Conservation (phyloP, 495 filamentous ascomycete genomes). For the Achaetomiella virescens region DNA sequence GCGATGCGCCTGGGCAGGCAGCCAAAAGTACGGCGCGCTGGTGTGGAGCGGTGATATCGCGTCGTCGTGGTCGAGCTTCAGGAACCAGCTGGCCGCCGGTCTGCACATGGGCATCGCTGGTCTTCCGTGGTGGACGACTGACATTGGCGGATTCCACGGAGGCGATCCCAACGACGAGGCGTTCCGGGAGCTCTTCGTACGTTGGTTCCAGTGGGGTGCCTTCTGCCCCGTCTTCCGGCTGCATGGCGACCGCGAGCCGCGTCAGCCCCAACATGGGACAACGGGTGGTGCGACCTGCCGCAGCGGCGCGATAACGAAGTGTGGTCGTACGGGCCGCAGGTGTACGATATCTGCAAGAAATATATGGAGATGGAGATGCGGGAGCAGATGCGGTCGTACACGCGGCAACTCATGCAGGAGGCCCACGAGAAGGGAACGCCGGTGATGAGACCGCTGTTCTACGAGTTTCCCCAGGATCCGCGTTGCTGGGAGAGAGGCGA, state of each 20-base stretch:
- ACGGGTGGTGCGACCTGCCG: conserved; percentile 30
- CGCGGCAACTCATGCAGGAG: conserved; percentile 44
- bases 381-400: conserved; percentile 41
- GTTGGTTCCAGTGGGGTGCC: conserved; percentile 58
- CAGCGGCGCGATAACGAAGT: conserved; percentile 49
- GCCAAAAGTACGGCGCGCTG: conserved; percentile 53
- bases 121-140: conserved; percentile 55
- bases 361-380: conserved; percentile 47
- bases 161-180: conserved; percentile 46
- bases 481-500: conserved; percentile 45
- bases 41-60: conserved; percentile 57
- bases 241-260: conserved; percentile 54
- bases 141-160: conserved; percentile 58
- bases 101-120: conserved; percentile 54
- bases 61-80: conserved; percentile 48
- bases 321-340: conserved; percentile 52
- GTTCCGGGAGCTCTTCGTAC: conserved; percentile 52
- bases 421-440: conserved; percentile 51
- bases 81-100: conserved; percentile 51
- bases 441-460: conserved; percentile 52
- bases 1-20: conserved; percentile 54
- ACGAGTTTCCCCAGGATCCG: conserved; percentile 48
- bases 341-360: conserved; percentile 50
- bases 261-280: conserved; percentile 33
- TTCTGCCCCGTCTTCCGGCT: conserved; percentile 57